A percentile compares a stretch with the other conserved stretches of the same genome.
These are phyloP conservation scores for Niebla homalea DNA, from an alignment of 495 filamentous ascomycete genomes.

Conservation along the genomic window DNA sequence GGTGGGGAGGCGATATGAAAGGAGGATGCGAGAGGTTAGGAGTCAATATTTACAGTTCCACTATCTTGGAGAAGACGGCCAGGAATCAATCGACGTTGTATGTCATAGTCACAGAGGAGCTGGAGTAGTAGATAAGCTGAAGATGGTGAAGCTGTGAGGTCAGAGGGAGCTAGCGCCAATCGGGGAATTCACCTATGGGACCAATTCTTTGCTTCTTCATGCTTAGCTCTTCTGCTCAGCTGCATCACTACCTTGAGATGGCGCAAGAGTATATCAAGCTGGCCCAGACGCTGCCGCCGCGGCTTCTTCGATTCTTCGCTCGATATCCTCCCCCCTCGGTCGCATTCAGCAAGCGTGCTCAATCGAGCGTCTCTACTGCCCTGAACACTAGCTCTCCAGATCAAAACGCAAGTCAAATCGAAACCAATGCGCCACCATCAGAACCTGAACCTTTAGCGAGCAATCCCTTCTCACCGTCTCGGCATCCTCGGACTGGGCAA, in stretches of 20 bases:
- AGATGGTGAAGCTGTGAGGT: background rate
- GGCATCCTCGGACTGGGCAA: constrained; percentile 55
- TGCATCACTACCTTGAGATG: background rate
- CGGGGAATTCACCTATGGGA: background rate
- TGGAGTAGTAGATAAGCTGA: background rate
- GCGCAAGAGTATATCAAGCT: constrained; percentile 40
- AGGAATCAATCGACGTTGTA: background rate
- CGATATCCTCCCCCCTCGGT: constrained; percentile 57
- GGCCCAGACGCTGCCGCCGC: constrained; percentile 53
- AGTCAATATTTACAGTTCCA: background rate
- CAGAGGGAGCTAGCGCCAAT: background rate
- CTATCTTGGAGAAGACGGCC: background rate
- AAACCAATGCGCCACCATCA: constrained; percentile 10
- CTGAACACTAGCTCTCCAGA: constrained; percentile 23
- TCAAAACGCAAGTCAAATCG: constrained; percentile 13
- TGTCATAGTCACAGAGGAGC: background rate
- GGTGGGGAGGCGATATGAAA: too few species aligned
- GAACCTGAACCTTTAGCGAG: constrained; percentile 26
- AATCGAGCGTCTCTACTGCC: constrained; percentile 20
- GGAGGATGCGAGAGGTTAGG: background rate
- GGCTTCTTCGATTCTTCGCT: constrained; percentile 77
- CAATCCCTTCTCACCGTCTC: constrained; percentile 66
- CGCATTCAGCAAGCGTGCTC: constrained; percentile 28
- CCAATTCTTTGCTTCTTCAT: background rate
- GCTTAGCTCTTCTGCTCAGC: too few species aligned